Evolutionary conservation across 1,284 basidiomycete genomes (phyloP).

Genomic region (Hymenochaete sp.): DNA sequence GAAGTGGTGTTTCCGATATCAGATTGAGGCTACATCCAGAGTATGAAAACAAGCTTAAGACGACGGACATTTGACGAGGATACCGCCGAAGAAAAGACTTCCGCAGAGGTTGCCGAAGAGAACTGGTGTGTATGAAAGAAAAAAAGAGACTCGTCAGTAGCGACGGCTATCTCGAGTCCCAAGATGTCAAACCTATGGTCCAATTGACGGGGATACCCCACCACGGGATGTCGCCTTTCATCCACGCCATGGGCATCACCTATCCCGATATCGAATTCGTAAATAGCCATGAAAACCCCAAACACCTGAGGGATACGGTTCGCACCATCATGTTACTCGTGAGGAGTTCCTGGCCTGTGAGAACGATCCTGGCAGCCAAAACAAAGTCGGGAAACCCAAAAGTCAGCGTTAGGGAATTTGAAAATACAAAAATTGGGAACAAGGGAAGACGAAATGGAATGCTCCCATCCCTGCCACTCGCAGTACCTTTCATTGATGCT

Average conservation of each 20-base stretch:
- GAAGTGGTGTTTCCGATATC: background rate
- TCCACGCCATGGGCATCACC: constrained; percentile 60
- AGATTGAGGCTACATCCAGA: background rate
- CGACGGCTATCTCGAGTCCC: background rate
- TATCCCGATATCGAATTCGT: background rate
- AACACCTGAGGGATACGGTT: constrained; percentile 4
- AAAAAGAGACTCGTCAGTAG: background rate
- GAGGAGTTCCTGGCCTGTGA: constrained; percentile 60
- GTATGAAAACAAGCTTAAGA: constrained; percentile 1
- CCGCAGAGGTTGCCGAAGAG: constrained; percentile 65
- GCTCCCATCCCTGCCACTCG: too few relatives aligned
- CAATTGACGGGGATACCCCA: constrained; percentile 62
- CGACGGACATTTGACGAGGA: constrained; percentile 54
- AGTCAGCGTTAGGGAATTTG: too few relatives aligned
- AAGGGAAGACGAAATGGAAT: too few relatives aligned
- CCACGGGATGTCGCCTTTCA: constrained; percentile 54
- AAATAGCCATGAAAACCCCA: background rate
- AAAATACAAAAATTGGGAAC: too few relatives aligned
- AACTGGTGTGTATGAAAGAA: constrained; percentile 31
- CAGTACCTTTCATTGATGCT: too few relatives aligned
- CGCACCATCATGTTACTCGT: constrained; percentile 71
- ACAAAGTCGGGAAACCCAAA: constrained; percentile 1
- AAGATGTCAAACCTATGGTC: constrained; percentile 43
- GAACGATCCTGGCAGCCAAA: constrained; percentile 46
- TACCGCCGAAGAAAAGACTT: constrained; percentile 60